Percentiles rank a stretch among this genome's conserved stretches.
phyloP scores from a whole-genome alignment of 2,329 filamentous ascomycete genomes.

The Fusarium scirpi region DNA sequence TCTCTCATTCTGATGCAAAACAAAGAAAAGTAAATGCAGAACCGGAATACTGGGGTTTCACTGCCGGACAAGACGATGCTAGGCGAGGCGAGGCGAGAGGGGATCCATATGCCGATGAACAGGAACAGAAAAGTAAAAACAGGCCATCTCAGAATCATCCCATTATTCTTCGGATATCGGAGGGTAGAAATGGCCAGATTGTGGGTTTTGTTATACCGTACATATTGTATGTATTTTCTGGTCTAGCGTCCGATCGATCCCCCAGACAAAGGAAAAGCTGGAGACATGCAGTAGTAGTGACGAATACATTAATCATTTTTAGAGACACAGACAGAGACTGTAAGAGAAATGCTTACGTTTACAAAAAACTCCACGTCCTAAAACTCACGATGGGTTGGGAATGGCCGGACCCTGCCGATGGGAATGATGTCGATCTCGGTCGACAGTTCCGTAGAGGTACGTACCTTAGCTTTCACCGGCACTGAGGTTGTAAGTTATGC shows the following conservation, averaged over 20 bases:
- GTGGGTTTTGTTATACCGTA: background rate
- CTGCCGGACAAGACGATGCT: constrained; percentile 32
- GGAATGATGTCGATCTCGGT: constrained; percentile 44
- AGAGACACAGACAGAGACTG: background rate
- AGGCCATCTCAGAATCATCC: constrained; percentile 1
- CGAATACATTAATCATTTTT: background rate
- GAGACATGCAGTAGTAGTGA: constrained; percentile 16
- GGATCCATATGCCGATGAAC: constrained; percentile 1
- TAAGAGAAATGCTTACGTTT: background rate
- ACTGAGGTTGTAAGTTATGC: constrained; percentile 11
- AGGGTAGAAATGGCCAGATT: constrained; percentile 22
- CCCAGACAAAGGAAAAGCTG: constrained; percentile 17
- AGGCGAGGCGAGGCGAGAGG: constrained; percentile 11
- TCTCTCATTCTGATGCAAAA: constrained; percentile 24
- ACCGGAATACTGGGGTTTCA: constrained; percentile 35
- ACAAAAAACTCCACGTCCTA: background rate
- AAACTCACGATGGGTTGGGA: constrained; percentile 12
- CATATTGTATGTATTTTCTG: constrained; percentile 3
- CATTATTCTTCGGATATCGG: constrained; percentile 23
- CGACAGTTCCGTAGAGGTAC: constrained; percentile 26
- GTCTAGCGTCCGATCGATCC: constrained; percentile 20
- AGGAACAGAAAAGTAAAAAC: background rate
- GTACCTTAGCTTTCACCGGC: background rate
- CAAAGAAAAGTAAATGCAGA: background rate
- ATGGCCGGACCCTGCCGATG: constrained; percentile 43